Conservation (phyloP, 1,284 basidiomycete species). For the Ustilago sp. region DNA sequence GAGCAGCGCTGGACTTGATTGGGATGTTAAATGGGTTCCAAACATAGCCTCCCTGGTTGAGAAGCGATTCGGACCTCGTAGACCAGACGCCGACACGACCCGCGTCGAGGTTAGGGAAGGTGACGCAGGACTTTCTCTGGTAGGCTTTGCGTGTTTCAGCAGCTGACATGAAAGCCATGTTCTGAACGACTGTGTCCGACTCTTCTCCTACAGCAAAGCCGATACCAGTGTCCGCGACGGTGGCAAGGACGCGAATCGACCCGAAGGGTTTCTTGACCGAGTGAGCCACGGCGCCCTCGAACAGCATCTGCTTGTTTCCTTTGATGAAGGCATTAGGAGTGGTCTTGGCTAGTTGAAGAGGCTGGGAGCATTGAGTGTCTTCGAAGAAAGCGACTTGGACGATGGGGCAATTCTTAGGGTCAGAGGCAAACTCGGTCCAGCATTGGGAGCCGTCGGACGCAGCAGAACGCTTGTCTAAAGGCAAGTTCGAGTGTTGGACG, state of each 20-base stretch:
- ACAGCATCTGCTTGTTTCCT: constrained; percentile 37
- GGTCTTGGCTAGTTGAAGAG: constrained; percentile 11
- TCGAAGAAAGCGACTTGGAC: constrained; percentile 34
- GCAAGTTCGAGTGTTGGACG: constrained; percentile 7
- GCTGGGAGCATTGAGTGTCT: constrained; percentile 20
- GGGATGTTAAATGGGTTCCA: constrained; percentile 44
- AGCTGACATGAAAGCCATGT: constrained; percentile 37
- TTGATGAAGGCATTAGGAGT: constrained; percentile 9
- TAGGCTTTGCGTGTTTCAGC: constrained; percentile 16
- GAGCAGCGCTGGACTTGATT: constrained; percentile 4
- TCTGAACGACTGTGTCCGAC: constrained; percentile 34
- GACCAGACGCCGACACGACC: constrained; percentile 17
- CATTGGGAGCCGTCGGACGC: constrained; percentile 17
- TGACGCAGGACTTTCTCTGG: constrained; percentile 23
- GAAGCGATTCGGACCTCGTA: neutral
- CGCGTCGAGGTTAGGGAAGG: constrained; percentile 29
- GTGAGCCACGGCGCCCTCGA: constrained; percentile 24
- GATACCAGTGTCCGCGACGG: constrained; percentile 26
- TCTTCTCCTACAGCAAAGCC: constrained; percentile 34
- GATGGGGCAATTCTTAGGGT: constrained; percentile 25
- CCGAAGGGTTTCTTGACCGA: constrained; percentile 18
- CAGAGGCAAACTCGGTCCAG: constrained; percentile 22
- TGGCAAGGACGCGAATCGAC: constrained; percentile 35
- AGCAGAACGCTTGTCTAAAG: constrained; percentile 26
- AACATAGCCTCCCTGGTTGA: constrained; percentile 28